These are phyloP conservation scores for Salpingoeca rosetta DNA, from an alignment of 78 protist genomes.

Conservation along the genomic window DNA sequence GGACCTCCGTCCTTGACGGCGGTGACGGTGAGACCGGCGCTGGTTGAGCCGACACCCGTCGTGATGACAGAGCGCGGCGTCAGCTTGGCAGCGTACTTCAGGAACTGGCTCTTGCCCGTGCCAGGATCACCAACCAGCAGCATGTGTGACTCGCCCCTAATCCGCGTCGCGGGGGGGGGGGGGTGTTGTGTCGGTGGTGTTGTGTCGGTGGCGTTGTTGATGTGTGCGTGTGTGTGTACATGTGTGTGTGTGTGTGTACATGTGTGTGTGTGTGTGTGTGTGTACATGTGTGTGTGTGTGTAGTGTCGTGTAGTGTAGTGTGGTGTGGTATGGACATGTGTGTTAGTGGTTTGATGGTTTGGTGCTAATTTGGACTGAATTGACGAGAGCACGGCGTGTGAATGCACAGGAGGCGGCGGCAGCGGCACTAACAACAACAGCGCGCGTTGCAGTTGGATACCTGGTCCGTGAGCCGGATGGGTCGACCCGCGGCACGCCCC, in stretches of 20 bases:
- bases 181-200: background rate
- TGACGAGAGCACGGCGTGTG: too few species aligned
- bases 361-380: too few species aligned
- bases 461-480: too few species aligned
- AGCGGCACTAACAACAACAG: too few species aligned
- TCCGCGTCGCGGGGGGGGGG: slow-evolving; percentile 33
- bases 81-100: slow-evolving; percentile 76
- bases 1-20: slow-evolving; percentile 46
- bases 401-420: too few species aligned
- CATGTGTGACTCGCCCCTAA: slow-evolving; percentile 89
- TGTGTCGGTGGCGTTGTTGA: too few species aligned
- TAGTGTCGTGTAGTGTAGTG: too few species aligned
- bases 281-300: too few species aligned
- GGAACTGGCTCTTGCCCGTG: slow-evolving; percentile 72
- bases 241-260: background rate
- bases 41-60: slow-evolving; percentile 85
- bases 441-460: too few species aligned
- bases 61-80: slow-evolving; percentile 80
- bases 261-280: background rate
- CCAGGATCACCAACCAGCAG: slow-evolving; percentile 97
- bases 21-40: slow-evolving; percentile 79
- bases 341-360: too few species aligned
- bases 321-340: too few species aligned
- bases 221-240: too few species aligned
- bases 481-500: slow-evolving; percentile 63